These are phyloP conservation scores for Iris macrosiphon DNA, from an alignment of 106 monocot genomes.

Conservation along the genomic window DNA sequence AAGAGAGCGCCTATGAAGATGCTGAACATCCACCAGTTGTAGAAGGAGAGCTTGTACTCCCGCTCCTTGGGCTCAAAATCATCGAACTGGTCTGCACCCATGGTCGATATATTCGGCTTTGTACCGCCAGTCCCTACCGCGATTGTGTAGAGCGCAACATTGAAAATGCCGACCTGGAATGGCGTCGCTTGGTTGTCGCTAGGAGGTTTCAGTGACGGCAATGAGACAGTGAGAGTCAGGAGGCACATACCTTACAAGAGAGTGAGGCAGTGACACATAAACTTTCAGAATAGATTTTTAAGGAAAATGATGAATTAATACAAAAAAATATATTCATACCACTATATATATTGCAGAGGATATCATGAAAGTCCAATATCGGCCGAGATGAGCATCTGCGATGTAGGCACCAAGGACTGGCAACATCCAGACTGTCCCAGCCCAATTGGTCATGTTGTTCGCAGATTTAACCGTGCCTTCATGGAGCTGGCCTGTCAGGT, in stretches of 20 bases:
- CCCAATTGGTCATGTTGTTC: conserved; percentile 59
- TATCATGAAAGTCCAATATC: conserved; percentile 47
- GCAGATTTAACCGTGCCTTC: conserved; percentile 43
- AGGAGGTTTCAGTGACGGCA: conserved; percentile 60
- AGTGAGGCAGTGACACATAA: too few species aligned
- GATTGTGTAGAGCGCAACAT: conserved; percentile 62
- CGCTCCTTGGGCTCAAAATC: conserved; percentile 60
- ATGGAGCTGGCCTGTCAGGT: conserved; percentile 47
- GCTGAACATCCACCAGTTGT: conserved; percentile 99
- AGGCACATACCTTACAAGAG: conserved; percentile 77
- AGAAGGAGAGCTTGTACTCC: conserved; percentile 72
- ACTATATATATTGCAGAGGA: conserved; percentile 35
- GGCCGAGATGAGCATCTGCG: conserved; percentile 48
- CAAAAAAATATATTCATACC: too few species aligned
- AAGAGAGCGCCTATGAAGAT: conserved; percentile 78
- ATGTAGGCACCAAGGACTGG: conserved; percentile 52
- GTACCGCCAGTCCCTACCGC: conserved; percentile 76
- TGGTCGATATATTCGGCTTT: conserved; percentile 82
- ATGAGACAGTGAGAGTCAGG: conserved; percentile 50
- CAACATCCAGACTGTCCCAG: conserved; percentile 39
- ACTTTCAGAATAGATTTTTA: background rate
- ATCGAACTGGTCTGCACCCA: conserved; percentile 91
- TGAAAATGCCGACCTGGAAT: conserved; percentile 64
- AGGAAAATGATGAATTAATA: background rate
- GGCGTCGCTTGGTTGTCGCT: conserved; percentile 32